Percentiles rank a stretch among this genome's conserved stretches.
phyloP scores from a whole-genome alignment of 169 alveolate species.

The Neospora caninum region DNA sequence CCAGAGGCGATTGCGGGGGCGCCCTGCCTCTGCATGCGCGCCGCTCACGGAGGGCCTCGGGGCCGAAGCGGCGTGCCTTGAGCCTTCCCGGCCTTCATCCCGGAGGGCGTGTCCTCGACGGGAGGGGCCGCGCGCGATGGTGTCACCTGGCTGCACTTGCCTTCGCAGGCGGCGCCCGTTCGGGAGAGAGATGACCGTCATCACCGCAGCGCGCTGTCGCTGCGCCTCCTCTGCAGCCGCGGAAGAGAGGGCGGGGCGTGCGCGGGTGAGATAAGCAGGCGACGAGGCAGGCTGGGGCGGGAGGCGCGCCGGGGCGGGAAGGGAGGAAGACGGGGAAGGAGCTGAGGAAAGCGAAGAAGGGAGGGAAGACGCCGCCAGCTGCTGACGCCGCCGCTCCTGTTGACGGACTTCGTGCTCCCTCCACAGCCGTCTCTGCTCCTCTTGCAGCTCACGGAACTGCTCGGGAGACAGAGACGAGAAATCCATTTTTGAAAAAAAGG shows the following conservation, averaged over 20 bases:
- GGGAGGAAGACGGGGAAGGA: neutral
- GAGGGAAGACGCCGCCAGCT: neutral
- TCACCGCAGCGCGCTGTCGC: neutral
- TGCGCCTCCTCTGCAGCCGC: neutral
- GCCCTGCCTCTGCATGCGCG: neutral
- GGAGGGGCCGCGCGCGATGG: no score
- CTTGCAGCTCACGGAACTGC: neutral
- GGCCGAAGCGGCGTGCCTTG: neutral
- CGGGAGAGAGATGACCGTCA: neutral
- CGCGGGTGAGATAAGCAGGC: neutral
- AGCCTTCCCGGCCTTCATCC: neutral
- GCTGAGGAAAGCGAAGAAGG: neutral
- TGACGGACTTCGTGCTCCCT: neutral
- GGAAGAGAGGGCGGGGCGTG: neutral
- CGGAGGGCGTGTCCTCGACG: neutral
- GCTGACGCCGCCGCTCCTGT: conserved; percentile 22
- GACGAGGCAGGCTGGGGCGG: neutral
- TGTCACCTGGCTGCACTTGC: neutral
- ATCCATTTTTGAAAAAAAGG: neutral
- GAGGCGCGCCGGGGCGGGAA: neutral
- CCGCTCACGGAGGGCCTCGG: neutral
- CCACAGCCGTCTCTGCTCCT: conserved; percentile 7
- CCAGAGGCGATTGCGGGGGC: neutral
- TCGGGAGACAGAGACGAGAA: neutral
- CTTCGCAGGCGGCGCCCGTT: neutral